Conservation (phyloP, 192 early-diverging fungal genomes). For the Coemansia sp. region DNA sequence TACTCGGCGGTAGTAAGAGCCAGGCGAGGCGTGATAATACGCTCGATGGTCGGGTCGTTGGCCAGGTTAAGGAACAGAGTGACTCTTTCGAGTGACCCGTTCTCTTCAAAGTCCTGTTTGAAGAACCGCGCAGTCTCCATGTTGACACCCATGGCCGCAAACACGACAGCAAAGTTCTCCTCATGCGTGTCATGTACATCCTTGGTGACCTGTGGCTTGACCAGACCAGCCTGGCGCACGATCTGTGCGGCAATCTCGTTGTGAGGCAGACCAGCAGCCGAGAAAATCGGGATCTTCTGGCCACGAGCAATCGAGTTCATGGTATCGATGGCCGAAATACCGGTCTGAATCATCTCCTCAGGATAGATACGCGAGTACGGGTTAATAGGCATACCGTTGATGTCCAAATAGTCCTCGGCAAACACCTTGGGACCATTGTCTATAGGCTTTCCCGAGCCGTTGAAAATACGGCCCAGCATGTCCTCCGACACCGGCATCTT, state of each 20-base stretch:
- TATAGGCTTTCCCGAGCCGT: slow-evolving; percentile 98
- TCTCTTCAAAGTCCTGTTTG: slow-evolving; percentile 99
- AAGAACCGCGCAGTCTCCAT: slow-evolving; percentile 99
- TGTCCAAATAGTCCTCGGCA: slow-evolving; percentile 98
- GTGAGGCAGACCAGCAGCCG: slow-evolving; percentile 95
- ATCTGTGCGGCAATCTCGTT: slow-evolving; percentile 99
- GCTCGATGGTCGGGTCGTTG: slow-evolving; percentile 99
- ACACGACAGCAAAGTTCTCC: slow-evolving; percentile 99
- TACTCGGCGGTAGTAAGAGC: slow-evolving; percentile 99
- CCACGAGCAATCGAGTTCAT: slow-evolving; percentile 99
- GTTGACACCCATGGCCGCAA: slow-evolving; percentile 99
- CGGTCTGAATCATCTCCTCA: slow-evolving; percentile 99
- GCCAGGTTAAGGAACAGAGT: slow-evolving; percentile 99
- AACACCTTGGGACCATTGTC: slow-evolving; percentile 99
- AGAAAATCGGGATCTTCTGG: slow-evolving; percentile 99
- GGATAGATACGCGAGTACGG: slow-evolving; percentile 99
- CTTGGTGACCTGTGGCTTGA: slow-evolving; percentile 85
- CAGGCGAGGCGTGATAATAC: slow-evolving; percentile 98
- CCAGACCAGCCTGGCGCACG: slow-evolving; percentile 96
- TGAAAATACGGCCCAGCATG: slow-evolving; percentile 98
- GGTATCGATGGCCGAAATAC: slow-evolving; percentile 97
- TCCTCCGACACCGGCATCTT: slow-evolving; percentile 99
- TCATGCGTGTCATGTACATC: slow-evolving; percentile 93
- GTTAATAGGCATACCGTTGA: slow-evolving; percentile 87
- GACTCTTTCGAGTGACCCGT: slow-evolving; percentile 97